Evolutionary conservation across 768 basidiomycete genomes (phyloP).

Genomic region (Phlebiopsis flavidoalba): DNA sequence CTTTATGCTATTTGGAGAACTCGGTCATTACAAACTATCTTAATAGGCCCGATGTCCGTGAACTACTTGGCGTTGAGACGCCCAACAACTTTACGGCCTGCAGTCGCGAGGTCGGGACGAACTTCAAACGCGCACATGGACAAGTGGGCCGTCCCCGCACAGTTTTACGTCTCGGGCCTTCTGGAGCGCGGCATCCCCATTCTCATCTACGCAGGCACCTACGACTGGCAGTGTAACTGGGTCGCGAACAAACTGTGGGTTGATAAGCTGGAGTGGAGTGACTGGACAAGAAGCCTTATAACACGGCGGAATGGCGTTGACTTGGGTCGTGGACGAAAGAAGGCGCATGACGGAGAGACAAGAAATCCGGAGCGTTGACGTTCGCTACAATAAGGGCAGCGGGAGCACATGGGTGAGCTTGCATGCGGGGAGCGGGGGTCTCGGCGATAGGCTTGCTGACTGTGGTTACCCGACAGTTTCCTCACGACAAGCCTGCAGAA

Average conservation of each 20-base stretch:
- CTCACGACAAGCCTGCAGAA: slow-evolving; percentile 65
- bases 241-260: slow-evolving; percentile 76
- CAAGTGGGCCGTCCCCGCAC: slow-evolving; percentile 50
- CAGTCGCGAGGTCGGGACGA: slow-evolving; percentile 40
- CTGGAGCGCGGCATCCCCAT: slow-evolving; percentile 74
- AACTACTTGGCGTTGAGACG: slow-evolving; percentile 40
- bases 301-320: slow-evolving; percentile 42
- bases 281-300: slow-evolving; percentile 52
- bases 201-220: slow-evolving; percentile 70
- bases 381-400: slow-evolving; percentile 62
- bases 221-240: slow-evolving; percentile 81
- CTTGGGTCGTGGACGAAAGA: slow-evolving; percentile 53
- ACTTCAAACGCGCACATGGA: slow-evolving; percentile 58
- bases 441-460: neutral
- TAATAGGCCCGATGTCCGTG: slow-evolving; percentile 37
- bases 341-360: slow-evolving; percentile 51
- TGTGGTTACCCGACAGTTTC: slow-evolving; percentile 36
- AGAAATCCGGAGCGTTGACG: slow-evolving; percentile 51
- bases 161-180: slow-evolving; percentile 62
- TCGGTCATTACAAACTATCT: slow-evolving; percentile 41
- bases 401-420: slow-evolving; percentile 53
- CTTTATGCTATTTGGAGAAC: slow-evolving; percentile 35
- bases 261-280: slow-evolving; percentile 70
- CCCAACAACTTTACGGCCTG: slow-evolving; percentile 54
- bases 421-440: neutral